These are phyloP conservation scores for Eucalyptus paniculata DNA, from an alignment of 345 rosid species.

Conservation along the genomic window DNA sequence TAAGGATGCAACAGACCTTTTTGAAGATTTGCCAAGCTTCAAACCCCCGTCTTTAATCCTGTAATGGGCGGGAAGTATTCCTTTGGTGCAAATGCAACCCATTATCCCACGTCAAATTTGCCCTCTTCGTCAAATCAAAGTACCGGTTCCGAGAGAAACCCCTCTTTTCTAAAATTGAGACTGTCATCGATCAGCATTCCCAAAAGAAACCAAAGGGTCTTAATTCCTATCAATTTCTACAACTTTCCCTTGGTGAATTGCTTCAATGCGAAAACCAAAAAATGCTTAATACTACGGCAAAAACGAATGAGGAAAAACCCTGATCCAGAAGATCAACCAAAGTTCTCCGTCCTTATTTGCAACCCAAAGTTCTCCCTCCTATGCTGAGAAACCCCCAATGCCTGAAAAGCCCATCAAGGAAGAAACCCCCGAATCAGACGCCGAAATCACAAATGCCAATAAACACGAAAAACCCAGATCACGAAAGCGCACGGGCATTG, in stretches of 20 bases:
- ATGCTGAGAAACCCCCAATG: not conserved
- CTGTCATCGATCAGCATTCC: not conserved
- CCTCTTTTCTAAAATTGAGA: not conserved
- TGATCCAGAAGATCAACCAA: not conserved
- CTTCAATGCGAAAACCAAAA: not conserved
- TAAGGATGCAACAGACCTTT: conserved; percentile 14
- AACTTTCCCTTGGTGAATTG: not conserved
- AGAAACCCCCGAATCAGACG: not conserved
- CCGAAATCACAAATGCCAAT: not conserved
- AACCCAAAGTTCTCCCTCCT: not conserved
- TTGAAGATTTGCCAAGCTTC: conserved; percentile 17
- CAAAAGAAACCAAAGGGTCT: not conserved
- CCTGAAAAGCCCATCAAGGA: not conserved
- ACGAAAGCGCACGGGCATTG: not conserved
- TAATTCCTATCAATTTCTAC: not conserved
- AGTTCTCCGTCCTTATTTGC: not conserved
- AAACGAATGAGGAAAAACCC: not conserved
- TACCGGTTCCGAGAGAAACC: not conserved
- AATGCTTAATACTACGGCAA: not conserved
- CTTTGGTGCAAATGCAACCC: conserved; percentile 94
- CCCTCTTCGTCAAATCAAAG: not conserved
- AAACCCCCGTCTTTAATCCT: conserved; percentile 5
- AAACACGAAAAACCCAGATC: not conserved
- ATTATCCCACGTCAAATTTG: conserved; percentile 7
- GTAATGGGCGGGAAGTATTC: conserved; percentile 17